Evolutionary conservation across 768 basidiomycete species (phyloP), one percentile per base, ranked within the genome.

Genomic region (Sporobolomyces pararoseus): DNA sequence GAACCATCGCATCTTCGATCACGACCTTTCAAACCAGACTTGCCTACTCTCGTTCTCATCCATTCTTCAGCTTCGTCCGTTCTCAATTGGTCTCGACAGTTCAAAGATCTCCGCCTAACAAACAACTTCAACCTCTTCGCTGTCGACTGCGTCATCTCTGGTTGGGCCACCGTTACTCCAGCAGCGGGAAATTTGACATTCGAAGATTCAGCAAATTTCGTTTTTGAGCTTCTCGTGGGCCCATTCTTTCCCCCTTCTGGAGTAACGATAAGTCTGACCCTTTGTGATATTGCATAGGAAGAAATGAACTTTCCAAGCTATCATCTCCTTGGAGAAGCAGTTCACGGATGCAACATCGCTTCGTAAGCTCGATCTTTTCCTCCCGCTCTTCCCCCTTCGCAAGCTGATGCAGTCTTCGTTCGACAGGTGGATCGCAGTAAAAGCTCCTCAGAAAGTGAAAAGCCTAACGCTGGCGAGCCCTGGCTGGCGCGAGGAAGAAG

Each of bases 1-100:
- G 62, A 64, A 29, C 54, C 63, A 25, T 37, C 50, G n/a, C 51
- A 64, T 7, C 68, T 63, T 17, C 29, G 23, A 2, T 60, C 55
- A 29, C n/a, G 50, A 10, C 63, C 68, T 4, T 27, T 52, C 58
- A 70, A 70, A 57, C 31, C 29, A 5, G 63, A 50, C 1, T 21
- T 59, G 4, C 68, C 68, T 1, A 59, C 47, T 9, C 29, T 70
- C 27, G 68, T 70, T 19, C 63, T 70, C 21, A 23, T 70, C 29
- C 68, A 70, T 17, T 57, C 68, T 7, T 42, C 57, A 3, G 35
- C 37, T 4, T 58, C 57, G 3, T 34, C 50, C 23, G 29, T 60
- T 7, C 51, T 51, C 0, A 4, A n/a, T 14, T 70, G 63, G 62
- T 31, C 21, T 1, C n/a, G 21, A 3, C 68, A 70, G 21, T 35